Evolutionary conservation across 2,329 filamentous ascomycete species (phyloP).

Genomic region (Didymella segeticola): DNA sequence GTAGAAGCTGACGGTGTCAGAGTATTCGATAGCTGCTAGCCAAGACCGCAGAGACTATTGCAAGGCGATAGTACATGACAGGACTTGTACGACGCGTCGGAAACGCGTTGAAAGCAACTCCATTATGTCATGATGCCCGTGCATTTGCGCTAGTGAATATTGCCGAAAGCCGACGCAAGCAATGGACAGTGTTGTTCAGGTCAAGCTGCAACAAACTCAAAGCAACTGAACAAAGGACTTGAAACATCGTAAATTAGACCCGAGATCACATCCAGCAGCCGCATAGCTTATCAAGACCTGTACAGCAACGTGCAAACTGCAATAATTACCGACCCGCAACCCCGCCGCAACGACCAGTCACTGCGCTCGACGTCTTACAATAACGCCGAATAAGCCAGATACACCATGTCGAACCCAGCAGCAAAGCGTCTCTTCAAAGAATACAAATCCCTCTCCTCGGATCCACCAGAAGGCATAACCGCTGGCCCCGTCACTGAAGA

Average conservation of each 20-base stretch:
- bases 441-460: constrained; percentile 91
- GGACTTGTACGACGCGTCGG: background rate
- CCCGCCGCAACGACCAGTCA: background rate
- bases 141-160: background rate
- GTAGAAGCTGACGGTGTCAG: too few species aligned
- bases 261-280: background rate
- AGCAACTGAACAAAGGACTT: background rate
- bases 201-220: background rate
- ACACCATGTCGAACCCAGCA: constrained; percentile 60
- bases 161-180: constrained; percentile 21
- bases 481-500: constrained; percentile 93
- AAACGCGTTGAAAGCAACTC: background rate
- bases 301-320: background rate
- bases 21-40: too few species aligned
- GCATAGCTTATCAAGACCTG: background rate
- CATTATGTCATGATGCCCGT: constrained; percentile 5
- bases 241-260: background rate
- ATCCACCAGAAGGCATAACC: constrained; percentile 96
- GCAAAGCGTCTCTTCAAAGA: constrained; percentile 89
- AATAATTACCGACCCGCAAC: background rate
- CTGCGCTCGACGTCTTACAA: background rate
- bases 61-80: background rate
- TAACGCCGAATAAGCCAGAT: background rate
- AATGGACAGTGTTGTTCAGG: background rate
- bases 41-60: too few species aligned